Conservation (phyloP, 2,329 filamentous ascomycete genomes). For the Cordyceps javanica region DNA sequence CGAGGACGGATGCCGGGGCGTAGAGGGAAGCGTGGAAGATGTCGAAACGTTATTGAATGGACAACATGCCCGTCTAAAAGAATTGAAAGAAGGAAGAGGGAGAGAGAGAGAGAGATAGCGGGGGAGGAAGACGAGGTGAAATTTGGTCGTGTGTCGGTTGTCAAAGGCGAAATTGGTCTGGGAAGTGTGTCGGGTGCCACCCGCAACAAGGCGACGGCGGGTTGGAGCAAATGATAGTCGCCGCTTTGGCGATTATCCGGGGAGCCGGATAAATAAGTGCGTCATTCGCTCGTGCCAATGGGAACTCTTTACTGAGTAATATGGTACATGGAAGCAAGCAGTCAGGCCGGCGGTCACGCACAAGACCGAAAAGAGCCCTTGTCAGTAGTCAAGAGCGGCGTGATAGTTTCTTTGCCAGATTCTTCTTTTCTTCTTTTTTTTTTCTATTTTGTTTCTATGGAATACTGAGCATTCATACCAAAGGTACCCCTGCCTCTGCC, state of each 20-base stretch:
- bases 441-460: background rate
- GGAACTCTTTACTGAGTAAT: too few relatives aligned
- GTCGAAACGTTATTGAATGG: background rate
- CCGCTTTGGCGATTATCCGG: conserved; percentile 12
- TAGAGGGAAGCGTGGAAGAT: background rate
- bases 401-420: background rate
- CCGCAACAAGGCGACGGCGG: background rate
- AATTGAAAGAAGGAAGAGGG: background rate
- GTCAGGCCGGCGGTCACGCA: too few relatives aligned
- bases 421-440: background rate
- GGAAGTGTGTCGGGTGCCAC: conserved; percentile 4
- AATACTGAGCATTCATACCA: background rate
- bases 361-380: too few relatives aligned
- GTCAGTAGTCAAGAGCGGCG: background rate
- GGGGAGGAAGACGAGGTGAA: background rate
- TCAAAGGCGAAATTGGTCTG: background rate
- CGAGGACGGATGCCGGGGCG: conserved; percentile 9
- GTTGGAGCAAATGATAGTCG: conserved; percentile 5
- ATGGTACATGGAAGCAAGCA: too few relatives aligned
- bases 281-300: conserved; percentile 13
- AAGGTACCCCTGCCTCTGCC: too few relatives aligned
- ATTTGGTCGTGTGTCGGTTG: background rate
- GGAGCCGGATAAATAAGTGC: conserved; percentile 3
- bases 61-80: conserved; percentile 1
- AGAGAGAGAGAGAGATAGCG: background rate